Base-by-base conservation (phyloP, 768 basidiomycete species). In the Auriscalpium microsporum region DNA sequence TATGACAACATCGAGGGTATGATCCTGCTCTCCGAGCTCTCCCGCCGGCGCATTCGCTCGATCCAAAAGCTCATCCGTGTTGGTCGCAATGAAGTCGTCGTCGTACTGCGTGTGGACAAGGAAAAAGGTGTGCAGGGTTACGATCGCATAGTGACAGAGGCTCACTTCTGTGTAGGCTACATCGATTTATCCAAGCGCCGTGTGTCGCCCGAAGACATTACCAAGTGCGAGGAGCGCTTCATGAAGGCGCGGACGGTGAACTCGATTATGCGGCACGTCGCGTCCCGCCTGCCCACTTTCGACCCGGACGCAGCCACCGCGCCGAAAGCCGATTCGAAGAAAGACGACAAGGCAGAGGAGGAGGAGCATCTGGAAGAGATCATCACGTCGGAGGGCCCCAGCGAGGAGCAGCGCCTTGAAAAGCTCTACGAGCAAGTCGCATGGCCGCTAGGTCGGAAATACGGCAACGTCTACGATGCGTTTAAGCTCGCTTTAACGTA, bases 1-100 rank as follows among this genome's bases (percentile, higher is more conserved):
- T 98, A 99, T 67, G 95, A 99, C 71, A 94, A 94, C 68, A 96
- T 94, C 52, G 96, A 99, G 70, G 96, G 96, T 62, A 99, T 99
- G 96, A 99, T 99, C 63, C 74, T 98, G 11, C 84, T 99, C n/a
- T 96, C 96, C 2, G 96, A 98, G 69, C 85, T 99, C 2, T 98
- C 94, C 5, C 75, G 96, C 64, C 79, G 96, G 65, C 95, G 95
- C 65, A 99, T 99, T 65, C 74, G 95, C 62, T 94, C 91, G 8
- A 96, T 99, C 34, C 95, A 98, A 71, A 99, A 98, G 70, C 81
- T 99, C 56, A 99, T 99, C 69, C 79, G 94, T 37, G 93, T 98
- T 8, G 96, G 96, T 19, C 80, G 96, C 64, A 99, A 99, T 69
- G 95, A 98, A 68, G 95, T 97, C 58, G 96, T 98, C 57, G 94